These are phyloP conservation scores for Boletus edulis DNA, from an alignment of 768 basidiomycete species.

Conservation along the genomic window DNA sequence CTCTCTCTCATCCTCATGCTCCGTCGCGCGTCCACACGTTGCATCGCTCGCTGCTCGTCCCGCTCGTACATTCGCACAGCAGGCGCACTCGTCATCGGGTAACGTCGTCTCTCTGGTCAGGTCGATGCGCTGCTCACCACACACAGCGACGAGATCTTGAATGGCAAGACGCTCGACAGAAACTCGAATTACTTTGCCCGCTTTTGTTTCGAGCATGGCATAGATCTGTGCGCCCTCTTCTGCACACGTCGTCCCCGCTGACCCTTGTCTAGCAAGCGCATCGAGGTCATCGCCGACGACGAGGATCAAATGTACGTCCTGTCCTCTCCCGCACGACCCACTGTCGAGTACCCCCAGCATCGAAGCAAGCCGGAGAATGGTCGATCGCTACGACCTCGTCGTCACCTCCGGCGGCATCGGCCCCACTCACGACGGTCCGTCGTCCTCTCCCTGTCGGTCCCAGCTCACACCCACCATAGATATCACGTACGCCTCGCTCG, in stretches of 20 bases:
- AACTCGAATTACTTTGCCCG: conserved; percentile 87
- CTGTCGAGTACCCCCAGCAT: conserved; percentile 43
- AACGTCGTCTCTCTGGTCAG: conserved; percentile 11
- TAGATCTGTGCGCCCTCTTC: conserved; percentile 56
- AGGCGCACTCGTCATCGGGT: conserved; percentile 78
- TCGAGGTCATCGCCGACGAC: conserved; percentile 91
- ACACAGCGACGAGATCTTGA: conserved; percentile 83
- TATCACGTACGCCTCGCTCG: conserved; percentile 88
- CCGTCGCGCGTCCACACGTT: too few species aligned
- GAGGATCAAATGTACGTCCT: conserved; percentile 72
- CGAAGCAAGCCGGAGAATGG: conserved; percentile 83
- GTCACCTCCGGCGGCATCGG: conserved; percentile 91
- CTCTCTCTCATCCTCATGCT: background rate
- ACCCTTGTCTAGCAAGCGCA: conserved; percentile 56
- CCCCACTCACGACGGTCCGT: conserved; percentile 82
- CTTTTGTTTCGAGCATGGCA: conserved; percentile 85
- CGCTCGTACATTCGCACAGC: conserved; percentile 40
- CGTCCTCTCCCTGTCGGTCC: background rate
- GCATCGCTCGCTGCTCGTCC: too few species aligned
- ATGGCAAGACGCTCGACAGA: conserved; percentile 83
- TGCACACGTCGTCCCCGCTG: background rate
- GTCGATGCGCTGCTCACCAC: too few species aligned
- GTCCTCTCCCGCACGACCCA: background rate
- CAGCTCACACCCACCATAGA: conserved; percentile 42
- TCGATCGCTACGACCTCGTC: conserved; percentile 82